Evolutionary conservation across 2,329 filamentous ascomycete genomes (phyloP), one percentile per base, ranked within the genome.

Genomic region (Alternaria angustiovoidea): DNA sequence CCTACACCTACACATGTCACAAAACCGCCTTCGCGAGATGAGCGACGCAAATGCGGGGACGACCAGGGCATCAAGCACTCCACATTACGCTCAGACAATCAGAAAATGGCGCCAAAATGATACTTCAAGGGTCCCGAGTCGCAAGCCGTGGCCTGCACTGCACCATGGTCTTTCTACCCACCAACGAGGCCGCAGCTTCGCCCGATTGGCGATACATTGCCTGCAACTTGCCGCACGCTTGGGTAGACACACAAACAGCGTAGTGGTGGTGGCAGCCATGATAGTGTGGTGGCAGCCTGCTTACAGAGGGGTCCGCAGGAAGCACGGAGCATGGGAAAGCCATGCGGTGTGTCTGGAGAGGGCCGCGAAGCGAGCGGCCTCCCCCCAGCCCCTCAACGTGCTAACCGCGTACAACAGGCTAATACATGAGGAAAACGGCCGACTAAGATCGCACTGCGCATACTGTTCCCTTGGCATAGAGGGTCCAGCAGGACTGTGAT

Each of bases 21-120:
- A 62, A 66, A 71, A 62, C 65, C 54, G 34, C 57, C 64, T 67
- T 62, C 61, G 65, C 68, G 68, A 75, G 65, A 75, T 71, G 75
- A 73, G 60, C 61, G 69, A 58, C 66, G 72, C 64, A 62, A 69
- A 68, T 76, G 75, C 75, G 74, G 75, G 74, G 75, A 68, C 66
- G 70, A 66, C 61, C 69, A 69, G 72, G 67, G 68, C 65, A 55
- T 55, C 58, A 57, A 55, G 66, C 60, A 70, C 73, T 75, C 73
- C 74, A 75, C 72, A 75, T 62, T 61, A 59, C 66, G 64, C 65
- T 63, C 69, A 67, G 66, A 70, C 67, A 68, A 70, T 70, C 51
- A 49, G 48, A 61, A 70, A 69, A 63, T 58, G 64, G 63, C 55
- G 70, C 69, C 65, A 30, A 67, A 62, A 66, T 48, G 56, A 65